These are phyloP conservation scores for Volutella citrinella DNA, from an alignment of 2,329 filamentous ascomycete species.

Conservation along the genomic window DNA sequence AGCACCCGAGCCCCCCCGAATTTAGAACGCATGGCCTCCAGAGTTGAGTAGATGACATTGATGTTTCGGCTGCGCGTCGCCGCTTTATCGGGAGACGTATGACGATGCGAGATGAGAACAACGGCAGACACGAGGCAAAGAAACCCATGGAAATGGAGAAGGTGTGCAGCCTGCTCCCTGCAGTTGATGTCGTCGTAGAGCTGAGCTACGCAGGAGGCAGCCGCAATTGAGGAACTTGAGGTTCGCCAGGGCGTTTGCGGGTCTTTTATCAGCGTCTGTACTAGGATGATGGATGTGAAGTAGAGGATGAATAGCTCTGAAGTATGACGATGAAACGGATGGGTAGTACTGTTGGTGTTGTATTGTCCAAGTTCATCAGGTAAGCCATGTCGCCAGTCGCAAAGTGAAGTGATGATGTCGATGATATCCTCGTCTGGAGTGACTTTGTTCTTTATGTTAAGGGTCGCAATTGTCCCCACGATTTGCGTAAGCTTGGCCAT, in stretches of 20 bases:
- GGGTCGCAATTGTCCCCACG: background rate
- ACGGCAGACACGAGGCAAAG: constrained; percentile 6
- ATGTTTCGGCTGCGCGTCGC: background rate
- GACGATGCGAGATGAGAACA: constrained; percentile 1
- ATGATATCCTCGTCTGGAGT: background rate
- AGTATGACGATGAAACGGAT: background rate
- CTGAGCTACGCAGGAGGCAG: constrained; percentile 2
- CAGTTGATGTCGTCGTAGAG: constrained; percentile 8
- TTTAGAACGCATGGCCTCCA: too few species aligned
- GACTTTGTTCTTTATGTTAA: background rate
- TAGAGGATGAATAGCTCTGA: constrained; percentile 3
- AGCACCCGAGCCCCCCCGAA: too few species aligned
- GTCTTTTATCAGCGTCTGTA: constrained; percentile 1
- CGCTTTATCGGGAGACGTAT: background rate
- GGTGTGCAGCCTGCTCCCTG: constrained; percentile 2
- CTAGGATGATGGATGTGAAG: constrained; percentile 4
- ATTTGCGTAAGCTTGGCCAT: background rate
- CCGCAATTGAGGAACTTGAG: constrained; percentile 1
- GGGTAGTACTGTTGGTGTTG: background rate
- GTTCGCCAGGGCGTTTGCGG: background rate
- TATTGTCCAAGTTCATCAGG: background rate
- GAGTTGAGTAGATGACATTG: background rate
- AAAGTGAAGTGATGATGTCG: background rate
- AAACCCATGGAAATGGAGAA: constrained; percentile 6
- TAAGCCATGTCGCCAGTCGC: constrained; percentile 2